These are phyloP conservation scores for Hypoxylon sp. DNA, from an alignment of 2,329 filamentous ascomycete species.

Conservation along the genomic window DNA sequence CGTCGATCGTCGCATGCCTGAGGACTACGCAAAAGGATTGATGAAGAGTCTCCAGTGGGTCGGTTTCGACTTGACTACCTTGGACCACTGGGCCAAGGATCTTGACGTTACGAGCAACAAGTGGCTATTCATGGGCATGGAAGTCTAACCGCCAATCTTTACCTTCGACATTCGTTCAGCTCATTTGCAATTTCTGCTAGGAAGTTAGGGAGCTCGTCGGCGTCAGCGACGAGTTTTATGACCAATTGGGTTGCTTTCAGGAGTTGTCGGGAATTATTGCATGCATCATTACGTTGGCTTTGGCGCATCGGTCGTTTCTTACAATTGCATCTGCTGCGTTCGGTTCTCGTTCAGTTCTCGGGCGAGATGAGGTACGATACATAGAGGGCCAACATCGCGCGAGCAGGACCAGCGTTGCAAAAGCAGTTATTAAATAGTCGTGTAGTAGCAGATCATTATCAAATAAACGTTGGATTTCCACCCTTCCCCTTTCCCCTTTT, in stretches of 20 bases:
- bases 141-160: conserved; percentile 63
- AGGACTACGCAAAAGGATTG: conserved; percentile 69
- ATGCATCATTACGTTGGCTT: conserved; percentile 13
- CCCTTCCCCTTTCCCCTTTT: conserved; percentile 28
- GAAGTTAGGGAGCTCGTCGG: conserved; percentile 8
- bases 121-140: conserved; percentile 91
- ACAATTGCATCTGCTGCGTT: conserved; percentile 22
- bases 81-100: conserved; percentile 76
- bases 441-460: conserved; percentile 30
- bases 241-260: conserved; percentile 22
- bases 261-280: conserved; percentile 26
- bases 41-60: conserved; percentile 91
- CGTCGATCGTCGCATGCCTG: conserved; percentile 74
- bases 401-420: conserved; percentile 22
- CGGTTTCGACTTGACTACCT: conserved; percentile 82
- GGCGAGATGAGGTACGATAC: conserved; percentile 1
- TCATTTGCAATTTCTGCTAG: conserved; percentile 13
- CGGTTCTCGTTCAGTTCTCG: conserved; percentile 11
- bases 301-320: conserved; percentile 24
- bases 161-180: conserved; percentile 14
- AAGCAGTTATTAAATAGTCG: conserved; percentile 13
- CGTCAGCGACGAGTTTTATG: conserved; percentile 7
- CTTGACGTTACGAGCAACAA: conserved; percentile 73
- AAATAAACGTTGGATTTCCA: conserved; percentile 35
- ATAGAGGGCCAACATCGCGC: conserved; percentile 12